These are phyloP conservation scores for Populus nigra DNA, from an alignment of 345 rosid genomes.

Conservation along the genomic window DNA sequence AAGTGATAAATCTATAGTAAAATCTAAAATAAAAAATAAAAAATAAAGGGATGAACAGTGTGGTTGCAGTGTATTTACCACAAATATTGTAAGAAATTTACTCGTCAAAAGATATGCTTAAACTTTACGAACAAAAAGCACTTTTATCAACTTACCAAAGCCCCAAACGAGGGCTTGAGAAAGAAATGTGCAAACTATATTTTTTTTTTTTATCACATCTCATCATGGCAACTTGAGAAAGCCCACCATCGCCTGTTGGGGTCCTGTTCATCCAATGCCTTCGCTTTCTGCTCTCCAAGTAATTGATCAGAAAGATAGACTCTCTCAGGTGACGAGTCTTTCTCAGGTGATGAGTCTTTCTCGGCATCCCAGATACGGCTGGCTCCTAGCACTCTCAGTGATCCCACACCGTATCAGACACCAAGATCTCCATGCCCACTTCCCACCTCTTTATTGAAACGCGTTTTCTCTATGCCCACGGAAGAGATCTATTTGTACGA, in stretches of 20 bases:
- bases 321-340: background rate
- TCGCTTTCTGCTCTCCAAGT: background rate
- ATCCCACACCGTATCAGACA: background rate
- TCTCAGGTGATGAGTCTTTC: background rate
- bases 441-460: background rate
- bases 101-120: background rate
- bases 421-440: background rate
- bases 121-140: background rate
- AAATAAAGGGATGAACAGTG: fast-evolving
- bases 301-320: background rate
- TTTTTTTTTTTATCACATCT: background rate
- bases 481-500: background rate
- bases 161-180: background rate
- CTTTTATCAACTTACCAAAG: background rate
- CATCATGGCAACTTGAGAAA: background rate
- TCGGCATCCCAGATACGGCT: background rate
- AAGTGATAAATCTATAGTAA: too few relatives aligned
- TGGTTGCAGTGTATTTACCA: too few relatives aligned
- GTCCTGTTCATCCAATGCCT: background rate
- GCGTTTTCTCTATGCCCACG: background rate
- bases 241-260: background rate
- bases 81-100: background rate
- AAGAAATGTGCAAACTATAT: background rate
- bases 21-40: too few relatives aligned
- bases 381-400: background rate